Evolutionary conservation across 2,329 filamentous ascomycete genomes (phyloP).

Genomic region (Chrysoporthe puriensis): DNA sequence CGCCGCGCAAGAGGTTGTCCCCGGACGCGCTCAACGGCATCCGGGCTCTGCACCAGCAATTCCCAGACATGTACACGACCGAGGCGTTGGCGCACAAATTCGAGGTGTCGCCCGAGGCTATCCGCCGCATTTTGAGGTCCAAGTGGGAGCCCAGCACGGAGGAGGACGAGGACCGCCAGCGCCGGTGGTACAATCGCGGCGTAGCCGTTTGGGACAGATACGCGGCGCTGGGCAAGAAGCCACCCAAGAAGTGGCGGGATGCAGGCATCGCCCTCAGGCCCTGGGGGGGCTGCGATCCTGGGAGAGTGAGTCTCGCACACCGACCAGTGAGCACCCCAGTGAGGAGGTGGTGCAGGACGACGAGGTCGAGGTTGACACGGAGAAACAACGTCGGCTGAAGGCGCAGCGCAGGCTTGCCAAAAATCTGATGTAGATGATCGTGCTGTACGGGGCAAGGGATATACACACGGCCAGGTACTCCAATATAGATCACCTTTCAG

Average conservation of each 20-base stretch:
- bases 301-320: neutral
- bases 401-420: conserved; percentile 27
- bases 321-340: conserved; percentile 32
- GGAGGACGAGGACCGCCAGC: conserved; percentile 60
- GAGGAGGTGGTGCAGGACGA: conserved; percentile 37
- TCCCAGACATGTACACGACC: conserved; percentile 78
- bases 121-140: conserved; percentile 81
- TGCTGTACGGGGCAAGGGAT: neutral
- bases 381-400: conserved; percentile 19
- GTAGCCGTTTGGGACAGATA: conserved; percentile 62
- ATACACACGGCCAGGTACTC: neutral
- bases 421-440: conserved; percentile 24
- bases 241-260: conserved; percentile 62
- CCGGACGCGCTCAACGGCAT: conserved; percentile 93
- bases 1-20: conserved; percentile 82
- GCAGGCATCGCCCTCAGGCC: conserved; percentile 55
- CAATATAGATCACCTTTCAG: neutral
- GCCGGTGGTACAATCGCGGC: conserved; percentile 65
- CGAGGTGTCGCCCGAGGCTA: conserved; percentile 82
- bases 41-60: conserved; percentile 75
- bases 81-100: conserved; percentile 76
- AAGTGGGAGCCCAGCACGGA: conserved; percentile 69
- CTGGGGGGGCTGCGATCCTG: conserved; percentile 13
- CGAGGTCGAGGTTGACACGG: conserved; percentile 20
- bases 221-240: conserved; percentile 64